Evolutionary conservation across 1,284 basidiomycete genomes (phyloP).

Genomic region (Cutaneotrichosporon mucoides): DNA sequence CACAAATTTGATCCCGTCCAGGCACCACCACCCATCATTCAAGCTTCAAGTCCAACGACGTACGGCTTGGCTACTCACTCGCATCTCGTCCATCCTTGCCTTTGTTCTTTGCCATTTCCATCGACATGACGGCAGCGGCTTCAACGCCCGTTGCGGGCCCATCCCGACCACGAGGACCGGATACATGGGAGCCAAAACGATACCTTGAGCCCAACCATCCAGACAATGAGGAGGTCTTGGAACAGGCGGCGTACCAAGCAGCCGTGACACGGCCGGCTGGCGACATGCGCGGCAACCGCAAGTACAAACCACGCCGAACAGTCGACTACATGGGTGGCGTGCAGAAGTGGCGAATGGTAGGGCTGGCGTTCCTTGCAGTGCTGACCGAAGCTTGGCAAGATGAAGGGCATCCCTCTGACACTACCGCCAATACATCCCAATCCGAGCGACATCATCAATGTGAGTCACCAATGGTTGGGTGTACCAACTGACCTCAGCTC

Average conservation of each 20-base stretch:
- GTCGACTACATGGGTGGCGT: slow-evolving; percentile 90
- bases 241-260: slow-evolving; percentile 69
- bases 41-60: not conserved
- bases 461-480: slow-evolving; percentile 49
- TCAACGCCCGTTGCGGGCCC: slow-evolving; percentile 22
- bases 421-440: slow-evolving; percentile 72
- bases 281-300: slow-evolving; percentile 65
- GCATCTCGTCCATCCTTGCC: not conserved
- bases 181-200: slow-evolving; percentile 52
- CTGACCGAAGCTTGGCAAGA: slow-evolving; percentile 60
- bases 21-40: not conserved
- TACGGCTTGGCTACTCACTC: not conserved
- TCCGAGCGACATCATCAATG: slow-evolving; percentile 77
- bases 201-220: slow-evolving; percentile 58
- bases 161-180: slow-evolving; percentile 24
- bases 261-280: slow-evolving; percentile 53
- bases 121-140: not conserved
- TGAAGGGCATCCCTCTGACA: slow-evolving; percentile 58
- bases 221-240: slow-evolving; percentile 67
- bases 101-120: not conserved
- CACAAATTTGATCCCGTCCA: slow-evolving; percentile 6
- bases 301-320: slow-evolving; percentile 84
- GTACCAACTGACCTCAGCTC: slow-evolving; percentile 56
- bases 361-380: slow-evolving; percentile 34
- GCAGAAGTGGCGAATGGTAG: slow-evolving; percentile 74